Conservation (phyloP, 176 grass and related monocot species). For the Musa acuminata region DNA sequence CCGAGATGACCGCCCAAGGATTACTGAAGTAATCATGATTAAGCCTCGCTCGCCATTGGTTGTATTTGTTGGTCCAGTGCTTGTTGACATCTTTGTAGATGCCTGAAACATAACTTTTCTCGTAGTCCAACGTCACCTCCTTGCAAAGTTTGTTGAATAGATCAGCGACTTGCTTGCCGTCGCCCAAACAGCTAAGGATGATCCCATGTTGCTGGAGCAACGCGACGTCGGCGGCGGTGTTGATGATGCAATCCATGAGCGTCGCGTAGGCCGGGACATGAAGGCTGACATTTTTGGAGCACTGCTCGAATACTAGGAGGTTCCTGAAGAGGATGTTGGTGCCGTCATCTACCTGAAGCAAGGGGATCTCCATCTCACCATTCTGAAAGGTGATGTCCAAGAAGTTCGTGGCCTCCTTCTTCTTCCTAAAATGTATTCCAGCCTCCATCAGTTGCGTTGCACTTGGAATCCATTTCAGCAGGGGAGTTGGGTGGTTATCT, state of each 20-base stretch:
- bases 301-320: constrained; percentile 24
- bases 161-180: rapidly evolving
- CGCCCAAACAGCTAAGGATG: too few relatives aligned
- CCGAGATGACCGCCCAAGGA: too few relatives aligned
- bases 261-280: not conserved
- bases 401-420: not conserved
- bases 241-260: constrained; percentile 30
- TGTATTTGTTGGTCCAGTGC: too few relatives aligned
- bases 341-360: not conserved
- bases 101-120: constrained; percentile 19
- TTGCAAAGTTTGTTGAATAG: constrained; percentile 20
- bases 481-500: too few relatives aligned
- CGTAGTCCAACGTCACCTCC: not conserved
- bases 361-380: constrained; percentile 9
- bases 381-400: constrained; percentile 7
- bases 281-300: not conserved
- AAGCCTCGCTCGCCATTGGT: too few relatives aligned
- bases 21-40: too few relatives aligned
- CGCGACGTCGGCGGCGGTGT: constrained; percentile 16
- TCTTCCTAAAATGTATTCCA: constrained; percentile 8
- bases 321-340: not conserved
- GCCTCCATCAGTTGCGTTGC: too few relatives aligned
- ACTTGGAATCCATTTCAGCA: too few relatives aligned
- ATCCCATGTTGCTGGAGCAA: too few relatives aligned
- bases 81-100: too few relatives aligned